Base-by-base conservation (phyloP, 1,284 basidiomycete genomes). In the Baeospora myosura region DNA sequence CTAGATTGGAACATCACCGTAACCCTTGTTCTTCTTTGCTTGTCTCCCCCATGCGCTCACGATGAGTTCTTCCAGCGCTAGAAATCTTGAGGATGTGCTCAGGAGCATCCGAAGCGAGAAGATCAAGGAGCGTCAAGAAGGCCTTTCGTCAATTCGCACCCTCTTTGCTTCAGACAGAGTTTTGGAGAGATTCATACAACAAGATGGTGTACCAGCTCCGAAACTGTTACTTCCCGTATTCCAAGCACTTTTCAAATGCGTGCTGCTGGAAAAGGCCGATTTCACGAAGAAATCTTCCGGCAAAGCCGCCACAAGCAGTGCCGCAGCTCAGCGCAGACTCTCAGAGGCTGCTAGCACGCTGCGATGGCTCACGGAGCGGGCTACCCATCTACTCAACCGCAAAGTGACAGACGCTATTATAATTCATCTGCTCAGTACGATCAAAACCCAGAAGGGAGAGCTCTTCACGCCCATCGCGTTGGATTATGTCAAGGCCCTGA, bases 401-500 rank as follows among this genome's bases (percentile, higher is more conserved):
- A 71, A 71, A 42, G 70, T 74, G 5, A 52, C 76, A 33, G 74
- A 70, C 37, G 60, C 72, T 3, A 52, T 94, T 26, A 63, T 89
- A 39, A 66, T 68, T 3, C 88, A 93, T 57, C 67, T 96, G 41
- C 62, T 70, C 3, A 74, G 80, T 43, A 74, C 74, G 44, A 70
- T 91, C 45, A 66, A 78, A 26, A 18, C 12, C 14, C 10, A 16
- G 8, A 63, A 71, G 8, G 71, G 72, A 20, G 52, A 71, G 32
- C 66, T 95, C 6, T 72, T 85, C 40, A 55, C 68, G 5, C 78
- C 80, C 0, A 71, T 92, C 4, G 79, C 86, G 2, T 62, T 89
- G 46, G 80, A 92, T 57, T 96, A 92, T 57, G 69, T 84, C 45
- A 92, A 94, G 57, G 73, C 86, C 0, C 68, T 95, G 25, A 75